Percentiles rank a stretch among this genome's conserved stretches.
These are phyloP conservation scores for Chlorociboria aeruginascens DNA, from an alignment of 495 filamentous ascomycete species.

Conservation along the genomic window DNA sequence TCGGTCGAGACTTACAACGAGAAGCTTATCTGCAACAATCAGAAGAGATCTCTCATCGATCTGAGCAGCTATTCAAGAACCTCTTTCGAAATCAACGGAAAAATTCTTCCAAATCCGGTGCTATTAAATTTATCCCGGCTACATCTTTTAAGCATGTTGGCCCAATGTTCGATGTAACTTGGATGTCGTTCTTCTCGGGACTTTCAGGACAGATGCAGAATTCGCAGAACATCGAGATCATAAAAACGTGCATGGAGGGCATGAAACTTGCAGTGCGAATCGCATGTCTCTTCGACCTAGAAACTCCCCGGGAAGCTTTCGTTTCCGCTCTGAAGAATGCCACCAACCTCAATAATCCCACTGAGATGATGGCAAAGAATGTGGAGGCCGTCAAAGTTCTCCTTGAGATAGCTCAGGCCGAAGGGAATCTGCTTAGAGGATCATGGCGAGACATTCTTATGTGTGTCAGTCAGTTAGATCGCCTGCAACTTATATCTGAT, in stretches of 20 bases:
- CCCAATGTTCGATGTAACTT: conserved; percentile 97
- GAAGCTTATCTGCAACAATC: conserved; percentile 92
- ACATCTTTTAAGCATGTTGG: conserved; percentile 90
- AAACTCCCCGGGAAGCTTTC: conserved; percentile 85
- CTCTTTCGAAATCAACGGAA: conserved; percentile 76
- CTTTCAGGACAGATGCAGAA: conserved; percentile 86
- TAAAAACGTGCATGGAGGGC: conserved; percentile 86
- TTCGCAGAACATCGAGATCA: conserved; percentile 79
- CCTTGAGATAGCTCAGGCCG: conserved; percentile 81
- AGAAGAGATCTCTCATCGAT: conserved; percentile 64
- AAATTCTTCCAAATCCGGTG: conserved; percentile 53
- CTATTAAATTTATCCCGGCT: conserved; percentile 76
- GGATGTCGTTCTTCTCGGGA: conserved; percentile 97
- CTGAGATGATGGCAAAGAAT: conserved; percentile 93
- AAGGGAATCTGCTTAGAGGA: conserved; percentile 75
- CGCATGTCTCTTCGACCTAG: conserved; percentile 84
- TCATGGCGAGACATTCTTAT: conserved; percentile 95
- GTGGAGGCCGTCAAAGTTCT: conserved; percentile 85
- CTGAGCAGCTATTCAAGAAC: conserved; percentile 76
- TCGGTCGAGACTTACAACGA: conserved; percentile 80
- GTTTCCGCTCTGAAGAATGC: conserved; percentile 87
- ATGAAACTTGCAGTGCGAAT: conserved; percentile 87
- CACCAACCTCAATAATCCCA: conserved; percentile 88
- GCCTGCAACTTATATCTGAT: conserved; percentile 86
- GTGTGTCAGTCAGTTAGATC: conserved; percentile 91